Evolutionary conservation across 352 stramenopile species (phyloP).

Genomic region (Phytophthora citrophthora): DNA sequence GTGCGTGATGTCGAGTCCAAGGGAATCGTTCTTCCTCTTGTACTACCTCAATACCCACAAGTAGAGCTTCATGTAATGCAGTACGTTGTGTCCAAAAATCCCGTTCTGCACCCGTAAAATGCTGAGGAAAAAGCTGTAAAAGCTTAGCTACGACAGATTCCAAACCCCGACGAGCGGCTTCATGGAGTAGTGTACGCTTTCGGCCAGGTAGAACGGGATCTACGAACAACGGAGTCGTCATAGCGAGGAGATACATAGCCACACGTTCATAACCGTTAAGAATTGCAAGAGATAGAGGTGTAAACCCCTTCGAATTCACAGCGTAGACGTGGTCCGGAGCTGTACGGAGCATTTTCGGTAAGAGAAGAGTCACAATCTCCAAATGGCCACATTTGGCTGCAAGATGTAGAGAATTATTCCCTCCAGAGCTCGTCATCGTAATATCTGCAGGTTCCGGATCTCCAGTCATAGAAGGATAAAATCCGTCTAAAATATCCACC

Average conservation of each 20-base stretch:
- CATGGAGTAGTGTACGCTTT: slow-evolving; percentile 52
- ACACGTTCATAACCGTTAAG: slow-evolving; percentile 53
- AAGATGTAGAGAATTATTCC: slow-evolving; percentile 61
- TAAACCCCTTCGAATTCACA: slow-evolving; percentile 46
- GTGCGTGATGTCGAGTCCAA: slow-evolving; percentile 30
- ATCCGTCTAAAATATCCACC: slow-evolving; percentile 70
- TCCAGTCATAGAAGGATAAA: slow-evolving; percentile 16
- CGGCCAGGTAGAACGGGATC: slow-evolving; percentile 19
- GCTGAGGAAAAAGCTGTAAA: slow-evolving; percentile 53
- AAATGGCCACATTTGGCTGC: slow-evolving; percentile 55
- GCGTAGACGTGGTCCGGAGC: slow-evolving; percentile 44
- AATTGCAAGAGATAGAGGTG: slow-evolving; percentile 59
- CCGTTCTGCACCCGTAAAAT: slow-evolving; percentile 42
- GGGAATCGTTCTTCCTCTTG: slow-evolving; percentile 25
- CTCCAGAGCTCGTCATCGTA: slow-evolving; percentile 29
- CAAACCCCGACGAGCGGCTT: slow-evolving; percentile 54
- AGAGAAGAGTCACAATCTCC: slow-evolving; percentile 54
- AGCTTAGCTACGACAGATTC: slow-evolving; percentile 53
- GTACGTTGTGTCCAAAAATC: slow-evolving; percentile 56
- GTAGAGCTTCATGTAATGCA: slow-evolving; percentile 55
- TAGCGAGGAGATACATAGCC: slow-evolving; percentile 63
- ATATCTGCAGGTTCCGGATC: slow-evolving; percentile 40
- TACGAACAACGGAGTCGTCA: slow-evolving; percentile 51
- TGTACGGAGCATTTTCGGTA: slow-evolving; percentile 44
- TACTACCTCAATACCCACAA: slow-evolving; percentile 28